phyloP scores from a whole-genome alignment of 1,284 basidiomycete genomes.

The Apiotrichum laibachii region DNA sequence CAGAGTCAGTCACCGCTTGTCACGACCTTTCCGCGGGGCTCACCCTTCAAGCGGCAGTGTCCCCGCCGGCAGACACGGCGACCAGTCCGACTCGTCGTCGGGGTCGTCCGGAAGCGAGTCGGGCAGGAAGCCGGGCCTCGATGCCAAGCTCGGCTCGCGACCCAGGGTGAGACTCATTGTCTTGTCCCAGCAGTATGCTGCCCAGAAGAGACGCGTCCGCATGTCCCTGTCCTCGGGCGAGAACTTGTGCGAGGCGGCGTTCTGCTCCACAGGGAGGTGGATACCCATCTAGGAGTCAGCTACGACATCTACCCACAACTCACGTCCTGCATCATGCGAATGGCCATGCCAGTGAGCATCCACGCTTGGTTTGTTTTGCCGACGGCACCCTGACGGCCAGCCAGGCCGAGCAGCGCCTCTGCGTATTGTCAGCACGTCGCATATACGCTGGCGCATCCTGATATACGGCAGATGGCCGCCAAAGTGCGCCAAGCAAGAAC shows the following conservation, averaged over 20 bases:
- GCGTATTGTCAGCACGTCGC: not conserved
- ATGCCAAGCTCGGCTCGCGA: conserved; percentile 15
- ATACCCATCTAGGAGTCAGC: conserved; percentile 13
- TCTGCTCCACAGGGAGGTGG: conserved; percentile 16
- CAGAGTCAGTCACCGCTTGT: not conserved
- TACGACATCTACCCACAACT: conserved; percentile 1
- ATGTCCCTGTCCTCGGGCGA: conserved; percentile 16
- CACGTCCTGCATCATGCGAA: conserved; percentile 29
- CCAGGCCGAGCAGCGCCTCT: conserved; percentile 17
- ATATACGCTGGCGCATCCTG: not conserved
- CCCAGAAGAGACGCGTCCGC: conserved; percentile 19
- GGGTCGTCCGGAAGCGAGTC: conserved; percentile 12
- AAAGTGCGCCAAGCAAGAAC: no score
- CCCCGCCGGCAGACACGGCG: not conserved
- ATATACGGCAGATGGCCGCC: no score
- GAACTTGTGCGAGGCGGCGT: conserved; percentile 6
- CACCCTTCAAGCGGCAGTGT: conserved; percentile 1
- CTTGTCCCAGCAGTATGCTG: conserved; percentile 24
- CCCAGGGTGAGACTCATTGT: conserved; percentile 16
- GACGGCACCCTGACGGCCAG: conserved; percentile 10
- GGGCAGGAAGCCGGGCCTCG: conserved; percentile 8
- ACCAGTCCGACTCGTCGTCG: conserved; percentile 10
- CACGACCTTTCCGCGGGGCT: not conserved
- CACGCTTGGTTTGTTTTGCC: conserved; percentile 19
- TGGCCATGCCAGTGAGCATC: conserved; percentile 21